Evolutionary conservation across 768 basidiomycete species (phyloP).

Genomic region (Amanita rimosa): DNA sequence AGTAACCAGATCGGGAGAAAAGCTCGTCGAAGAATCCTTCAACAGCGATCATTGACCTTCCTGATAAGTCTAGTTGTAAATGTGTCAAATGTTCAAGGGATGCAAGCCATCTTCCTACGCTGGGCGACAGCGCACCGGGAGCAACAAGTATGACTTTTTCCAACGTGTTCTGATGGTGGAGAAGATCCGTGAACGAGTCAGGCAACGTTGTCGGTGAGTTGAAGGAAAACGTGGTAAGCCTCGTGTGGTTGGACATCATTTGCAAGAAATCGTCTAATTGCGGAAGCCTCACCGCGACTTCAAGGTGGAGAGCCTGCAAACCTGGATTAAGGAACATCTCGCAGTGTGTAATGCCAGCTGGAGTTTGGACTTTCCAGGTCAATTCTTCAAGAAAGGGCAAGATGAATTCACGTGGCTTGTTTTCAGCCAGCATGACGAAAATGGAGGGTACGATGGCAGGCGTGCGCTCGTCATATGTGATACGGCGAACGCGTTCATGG

Average conservation of each 20-base stretch:
- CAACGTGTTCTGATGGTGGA: slow-evolving; percentile 45
- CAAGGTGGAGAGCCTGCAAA: slow-evolving; percentile 48
- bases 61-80: slow-evolving; percentile 63
- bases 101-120: slow-evolving; percentile 66
- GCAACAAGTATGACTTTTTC: slow-evolving; percentile 59
- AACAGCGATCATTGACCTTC: slow-evolving; percentile 55
- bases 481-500: slow-evolving; percentile 53
- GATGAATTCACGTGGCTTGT: slow-evolving; percentile 49
- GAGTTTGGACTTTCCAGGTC: slow-evolving; percentile 61
- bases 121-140: slow-evolving; percentile 62
- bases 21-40: slow-evolving; percentile 75
- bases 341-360: slow-evolving; percentile 54
- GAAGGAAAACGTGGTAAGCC: slow-evolving; percentile 59
- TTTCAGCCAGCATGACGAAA: slow-evolving; percentile 56
- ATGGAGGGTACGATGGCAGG: slow-evolving; percentile 40
- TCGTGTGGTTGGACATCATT: slow-evolving; percentile 51
- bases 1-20: slow-evolving; percentile 49
- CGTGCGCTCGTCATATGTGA: slow-evolving; percentile 59
- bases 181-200: slow-evolving; percentile 56
- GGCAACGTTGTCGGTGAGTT: slow-evolving; percentile 60
- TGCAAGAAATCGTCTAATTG: slow-evolving; percentile 53
- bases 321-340: slow-evolving; percentile 56
- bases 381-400: slow-evolving; percentile 61
- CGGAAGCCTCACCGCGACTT: slow-evolving; percentile 46
- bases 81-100: slow-evolving; percentile 49